phyloP scores from a whole-genome alignment of 345 rosid species.

The Triadica sebifera region DNA sequence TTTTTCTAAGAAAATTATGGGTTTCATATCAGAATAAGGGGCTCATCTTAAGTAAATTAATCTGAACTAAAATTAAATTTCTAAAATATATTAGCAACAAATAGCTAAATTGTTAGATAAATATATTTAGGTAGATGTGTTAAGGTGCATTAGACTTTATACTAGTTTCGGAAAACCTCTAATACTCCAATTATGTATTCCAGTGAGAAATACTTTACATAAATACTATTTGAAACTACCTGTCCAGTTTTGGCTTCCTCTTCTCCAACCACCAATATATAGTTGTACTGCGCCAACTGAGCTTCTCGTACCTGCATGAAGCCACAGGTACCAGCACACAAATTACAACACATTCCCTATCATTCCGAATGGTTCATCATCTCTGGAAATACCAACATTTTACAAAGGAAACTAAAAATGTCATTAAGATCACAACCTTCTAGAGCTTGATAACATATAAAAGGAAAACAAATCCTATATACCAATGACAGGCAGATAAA shows the following conservation, averaged over 20 bases:
- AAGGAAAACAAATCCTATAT: neutral
- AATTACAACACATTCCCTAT: no score
- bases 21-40: neutral
- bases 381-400: neutral
- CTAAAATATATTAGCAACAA: neutral
- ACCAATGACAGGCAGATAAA: neutral
- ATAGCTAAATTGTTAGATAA: neutral
- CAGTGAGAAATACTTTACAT: neutral
- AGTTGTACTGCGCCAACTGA: slow-evolving; percentile 88
- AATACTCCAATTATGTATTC: neutral
- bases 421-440: neutral
- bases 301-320: slow-evolving; percentile 81
- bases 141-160: neutral
- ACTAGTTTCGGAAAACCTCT: neutral
- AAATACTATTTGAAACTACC: slow-evolving; percentile 37
- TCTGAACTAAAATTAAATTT: neutral
- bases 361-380: neutral
- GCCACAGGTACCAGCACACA: slow-evolving; percentile 21
- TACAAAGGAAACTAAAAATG: neutral
- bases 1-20: neutral
- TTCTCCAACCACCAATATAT: slow-evolving; percentile 94
- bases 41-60: neutral
- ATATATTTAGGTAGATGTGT: neutral
- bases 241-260: slow-evolving; percentile 67
- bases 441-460: neutral